phyloP scores from a whole-genome alignment of 257 asterid genomes.

The Agastache rugosa region DNA sequence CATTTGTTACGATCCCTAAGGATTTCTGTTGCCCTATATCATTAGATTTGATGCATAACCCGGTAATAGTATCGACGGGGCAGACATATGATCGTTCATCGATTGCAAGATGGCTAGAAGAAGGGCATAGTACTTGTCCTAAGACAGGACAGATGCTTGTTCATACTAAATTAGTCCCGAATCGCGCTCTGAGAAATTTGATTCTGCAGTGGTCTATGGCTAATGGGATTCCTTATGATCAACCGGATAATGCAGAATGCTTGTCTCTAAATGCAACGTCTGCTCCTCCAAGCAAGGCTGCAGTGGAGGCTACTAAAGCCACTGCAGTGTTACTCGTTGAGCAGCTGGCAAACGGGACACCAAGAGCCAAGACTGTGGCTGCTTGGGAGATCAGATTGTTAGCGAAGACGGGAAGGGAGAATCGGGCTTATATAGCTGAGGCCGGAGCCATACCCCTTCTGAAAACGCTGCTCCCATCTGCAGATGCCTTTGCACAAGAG shows the following conservation, averaged over 20 bases:
- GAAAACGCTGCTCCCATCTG: slow-evolving; percentile 57
- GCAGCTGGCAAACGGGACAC: slow-evolving; percentile 69
- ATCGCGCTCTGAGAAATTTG: slow-evolving; percentile 74
- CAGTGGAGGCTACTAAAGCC: slow-evolving; percentile 74
- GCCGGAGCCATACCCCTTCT: slow-evolving; percentile 82
- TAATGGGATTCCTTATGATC: slow-evolving; percentile 63
- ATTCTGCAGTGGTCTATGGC: slow-evolving; percentile 85
- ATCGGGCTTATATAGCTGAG: slow-evolving; percentile 84
- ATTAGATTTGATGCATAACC: slow-evolving; percentile 87
- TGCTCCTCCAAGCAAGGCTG: slow-evolving; percentile 65
- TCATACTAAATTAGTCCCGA: slow-evolving; percentile 68
- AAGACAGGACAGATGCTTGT: slow-evolving; percentile 82
- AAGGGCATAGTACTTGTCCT: slow-evolving; percentile 86
- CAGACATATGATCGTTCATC: slow-evolving; percentile 89
- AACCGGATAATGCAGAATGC: slow-evolving; percentile 59
- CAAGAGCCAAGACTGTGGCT: slow-evolving; percentile 66
- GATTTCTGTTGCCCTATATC: slow-evolving; percentile 90
- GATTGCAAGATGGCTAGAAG: slow-evolving; percentile 87
- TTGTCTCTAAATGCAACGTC: slow-evolving; percentile 41
- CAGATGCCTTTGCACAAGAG: slow-evolving; percentile 79
- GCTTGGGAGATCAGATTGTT: slow-evolving; percentile 83
- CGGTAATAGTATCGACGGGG: slow-evolving; percentile 86
- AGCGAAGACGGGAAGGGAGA: slow-evolving; percentile 79
- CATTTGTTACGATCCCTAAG: slow-evolving; percentile 70
- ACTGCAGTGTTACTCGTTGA: slow-evolving; percentile 61